Evolutionary conservation across 257 asterid genomes (phyloP), one percentile per base, ranked within the genome.

Genomic region (Phtheirospermum japonicum): DNA sequence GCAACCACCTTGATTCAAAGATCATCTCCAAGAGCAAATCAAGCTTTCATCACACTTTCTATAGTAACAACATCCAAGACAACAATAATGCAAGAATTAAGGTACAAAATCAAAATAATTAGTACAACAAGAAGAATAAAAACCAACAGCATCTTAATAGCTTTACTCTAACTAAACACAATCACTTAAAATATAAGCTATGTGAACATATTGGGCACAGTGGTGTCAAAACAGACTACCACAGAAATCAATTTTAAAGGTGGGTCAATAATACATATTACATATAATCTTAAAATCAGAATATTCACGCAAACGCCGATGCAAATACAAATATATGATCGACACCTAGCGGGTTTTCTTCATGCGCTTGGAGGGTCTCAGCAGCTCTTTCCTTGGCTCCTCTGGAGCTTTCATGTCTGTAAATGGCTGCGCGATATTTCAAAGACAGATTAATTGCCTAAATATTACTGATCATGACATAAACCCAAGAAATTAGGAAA

Each of bases 311-410:
- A 11, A 30, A 32, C 16, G 16, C 5, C 3, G 60, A 49, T 42
- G 58, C 61, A 58, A 53, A 46, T 43, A 34, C 50, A 16, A 36
- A 18, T 45, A 33, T 11, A 17, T 19, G n/a, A 39, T 6, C 23
- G 57, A 58, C 55, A 54, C 63, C 77, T 80, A 85, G 66, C 88
- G 93, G 13, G 70, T 7, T 71, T 82, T 86, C 68, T 84, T 86
- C 68, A 42, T 42, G 59, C 88, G 93, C 73, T 83, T 86, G 31
- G 87, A 36, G 57, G 90, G 87, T 79, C 90, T 83, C 57, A 9
- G 66, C 19, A 63, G 66, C 68, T 86, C 87, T 77, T 78, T 88
- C 79, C 82, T 76, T 1, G 80, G 73, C 59, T 79, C 83, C 55
- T 82, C 88, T 12, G 71, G 63, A 61, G 49, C 49, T 79, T 77